phyloP scores from a whole-genome alignment of 352 stramenopile species.

The Phytophthora cactorum region DNA sequence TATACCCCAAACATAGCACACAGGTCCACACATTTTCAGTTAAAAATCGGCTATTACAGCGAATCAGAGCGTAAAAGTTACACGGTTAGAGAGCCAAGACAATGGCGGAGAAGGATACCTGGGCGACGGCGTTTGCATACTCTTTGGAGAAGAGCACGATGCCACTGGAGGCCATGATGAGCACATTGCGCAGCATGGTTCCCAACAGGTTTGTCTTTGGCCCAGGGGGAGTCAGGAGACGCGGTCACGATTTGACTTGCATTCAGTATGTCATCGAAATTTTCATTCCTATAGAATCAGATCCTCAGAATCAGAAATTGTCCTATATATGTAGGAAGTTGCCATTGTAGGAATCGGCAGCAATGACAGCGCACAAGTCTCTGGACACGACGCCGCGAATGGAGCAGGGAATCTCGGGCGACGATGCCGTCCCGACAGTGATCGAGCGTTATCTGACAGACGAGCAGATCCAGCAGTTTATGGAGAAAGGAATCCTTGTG shows the following conservation, averaged over 20 bases:
- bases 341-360: neutral
- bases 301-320: slow-evolving; percentile 12
- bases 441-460: slow-evolving; percentile 48
- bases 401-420: slow-evolving; percentile 23
- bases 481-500: slow-evolving; percentile 71
- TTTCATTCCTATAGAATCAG: slow-evolving; percentile 25
- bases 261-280: slow-evolving; percentile 16
- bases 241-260: slow-evolving; percentile 18
- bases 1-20: neutral
- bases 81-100: slow-evolving; percentile 12
- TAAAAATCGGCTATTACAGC: slow-evolving; percentile 17
- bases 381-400: neutral
- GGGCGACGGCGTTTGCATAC: slow-evolving; percentile 86
- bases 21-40: slow-evolving; percentile 11
- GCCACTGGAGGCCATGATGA: slow-evolving; percentile 92
- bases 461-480: slow-evolving; percentile 71
- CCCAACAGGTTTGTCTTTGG: slow-evolving; percentile 5
- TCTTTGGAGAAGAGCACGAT: slow-evolving; percentile 95
- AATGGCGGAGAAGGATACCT: slow-evolving; percentile 44
- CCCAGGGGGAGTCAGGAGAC: slow-evolving; percentile 21
- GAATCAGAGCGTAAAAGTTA: slow-evolving; percentile 5
- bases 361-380: slow-evolving; percentile 30
- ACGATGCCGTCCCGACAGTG: slow-evolving; percentile 15
- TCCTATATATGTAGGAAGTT: neutral
- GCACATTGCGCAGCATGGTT: slow-evolving; percentile 92